phyloP scores from a whole-genome alignment of 2,329 filamentous ascomycete species.

The Verticillium isaacii region DNA sequence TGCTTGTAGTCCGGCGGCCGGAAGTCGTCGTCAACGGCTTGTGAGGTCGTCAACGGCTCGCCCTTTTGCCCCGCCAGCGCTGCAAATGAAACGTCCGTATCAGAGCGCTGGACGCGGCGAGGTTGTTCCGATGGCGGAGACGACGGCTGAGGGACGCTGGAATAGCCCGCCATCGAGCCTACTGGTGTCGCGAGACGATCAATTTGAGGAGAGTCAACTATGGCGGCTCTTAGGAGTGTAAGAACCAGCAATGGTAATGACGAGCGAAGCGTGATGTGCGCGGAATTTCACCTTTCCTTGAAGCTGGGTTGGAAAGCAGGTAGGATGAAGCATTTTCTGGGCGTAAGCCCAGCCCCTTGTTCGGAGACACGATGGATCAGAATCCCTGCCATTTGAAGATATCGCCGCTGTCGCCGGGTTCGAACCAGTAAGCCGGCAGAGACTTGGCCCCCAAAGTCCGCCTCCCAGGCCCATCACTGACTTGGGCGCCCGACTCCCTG shows the following conservation, averaged over 20 bases:
- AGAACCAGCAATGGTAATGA: not conserved
- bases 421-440: not conserved
- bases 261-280: not conserved
- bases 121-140: not conserved
- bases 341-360: not conserved
- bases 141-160: not conserved
- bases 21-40: not conserved
- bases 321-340: not conserved
- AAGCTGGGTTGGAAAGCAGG: too few relatives aligned
- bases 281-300: not conserved
- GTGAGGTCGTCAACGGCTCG: not conserved
- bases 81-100: not conserved
- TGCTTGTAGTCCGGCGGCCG: not conserved
- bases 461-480: too few relatives aligned
- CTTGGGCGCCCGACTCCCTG: not conserved
- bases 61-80: not conserved
- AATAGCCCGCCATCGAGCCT: not conserved
- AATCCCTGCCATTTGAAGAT: not conserved
- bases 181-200: not conserved
- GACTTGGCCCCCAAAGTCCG: not conserved
- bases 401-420: not conserved
- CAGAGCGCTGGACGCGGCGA: not conserved
- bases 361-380: not conserved
- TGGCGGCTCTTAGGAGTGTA: not conserved
- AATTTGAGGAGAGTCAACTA: not conserved